These are phyloP conservation scores for Mycosphaerelloides madeirae DNA, from an alignment of 2,329 filamentous ascomycete genomes.

Conservation along the genomic window DNA sequence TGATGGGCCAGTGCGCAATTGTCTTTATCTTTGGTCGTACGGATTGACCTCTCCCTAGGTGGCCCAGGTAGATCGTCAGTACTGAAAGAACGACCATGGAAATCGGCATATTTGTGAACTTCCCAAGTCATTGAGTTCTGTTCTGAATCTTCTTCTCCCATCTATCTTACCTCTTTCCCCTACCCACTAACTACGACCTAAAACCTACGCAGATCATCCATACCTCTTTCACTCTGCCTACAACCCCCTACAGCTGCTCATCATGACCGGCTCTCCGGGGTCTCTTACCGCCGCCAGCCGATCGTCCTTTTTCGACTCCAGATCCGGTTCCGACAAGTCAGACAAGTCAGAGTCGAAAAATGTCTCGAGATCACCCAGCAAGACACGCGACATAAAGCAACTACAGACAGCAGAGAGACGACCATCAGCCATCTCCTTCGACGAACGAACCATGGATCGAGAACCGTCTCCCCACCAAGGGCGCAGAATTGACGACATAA, in stretches of 20 bases:
- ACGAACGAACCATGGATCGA: conserved; percentile 3
- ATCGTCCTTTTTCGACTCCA: conserved; percentile 13
- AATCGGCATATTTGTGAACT: too few species aligned
- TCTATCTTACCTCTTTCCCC: background rate
- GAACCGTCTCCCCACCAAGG: conserved; percentile 1
- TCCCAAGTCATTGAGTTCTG: background rate
- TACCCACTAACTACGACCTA: background rate
- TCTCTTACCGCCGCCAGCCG: conserved; percentile 1
- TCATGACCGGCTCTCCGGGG: conserved; percentile 8
- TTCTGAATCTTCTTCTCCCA: background rate
- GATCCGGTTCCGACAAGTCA: conserved; percentile 18
- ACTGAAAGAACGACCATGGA: too few species aligned
- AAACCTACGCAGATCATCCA: background rate
- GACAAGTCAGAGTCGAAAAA: conserved; percentile 15
- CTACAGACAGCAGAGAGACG: conserved; percentile 5
- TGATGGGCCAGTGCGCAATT: conserved; percentile 4
- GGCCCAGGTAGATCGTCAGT: too few species aligned
- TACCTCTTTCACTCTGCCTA: background rate
- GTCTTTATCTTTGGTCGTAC: background rate
- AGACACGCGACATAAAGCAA: conserved; percentile 8
- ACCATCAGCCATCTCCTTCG: conserved; percentile 12
- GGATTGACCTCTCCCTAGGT: background rate
- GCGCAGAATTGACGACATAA: conserved; percentile 3
- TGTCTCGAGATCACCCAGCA: conserved; percentile 14
- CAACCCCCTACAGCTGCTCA: background rate